Evolutionary conservation across 352 stramenopile species (phyloP).

Genomic region (Phytopythium vexans): DNA sequence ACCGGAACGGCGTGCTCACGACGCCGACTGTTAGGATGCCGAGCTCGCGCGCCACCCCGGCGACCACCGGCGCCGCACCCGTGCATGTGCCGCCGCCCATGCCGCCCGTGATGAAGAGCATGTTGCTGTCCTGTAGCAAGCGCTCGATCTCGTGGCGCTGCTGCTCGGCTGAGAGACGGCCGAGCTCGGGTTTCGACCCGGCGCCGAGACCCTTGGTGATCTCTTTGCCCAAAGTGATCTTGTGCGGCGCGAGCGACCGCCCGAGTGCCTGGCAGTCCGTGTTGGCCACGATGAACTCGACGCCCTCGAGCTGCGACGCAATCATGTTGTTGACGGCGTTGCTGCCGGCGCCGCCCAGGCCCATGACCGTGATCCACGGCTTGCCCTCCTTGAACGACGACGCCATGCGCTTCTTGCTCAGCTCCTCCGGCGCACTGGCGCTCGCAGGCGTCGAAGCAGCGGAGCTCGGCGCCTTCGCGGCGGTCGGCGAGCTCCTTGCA

Average conservation of each 20-base stretch:
- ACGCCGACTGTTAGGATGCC: conserved; percentile 95
- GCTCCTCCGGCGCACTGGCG: no score
- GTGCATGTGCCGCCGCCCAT: conserved; percentile 94
- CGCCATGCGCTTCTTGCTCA: conserved; percentile 5
- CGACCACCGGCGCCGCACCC: conserved; percentile 92
- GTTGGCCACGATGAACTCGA: conserved; percentile 96
- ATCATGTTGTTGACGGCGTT: conserved; percentile 92
- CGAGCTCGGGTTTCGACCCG: conserved; percentile 78
- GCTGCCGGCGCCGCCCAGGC: conserved; percentile 75
- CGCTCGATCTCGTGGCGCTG: conserved; percentile 87
- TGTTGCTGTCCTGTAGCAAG: conserved; percentile 90
- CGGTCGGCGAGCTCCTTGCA: no score
- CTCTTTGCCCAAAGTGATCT: conserved; percentile 83
- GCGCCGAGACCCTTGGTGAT: conserved; percentile 82
- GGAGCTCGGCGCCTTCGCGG: background rate
- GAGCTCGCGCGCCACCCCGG: conserved; percentile 89
- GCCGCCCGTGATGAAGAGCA: conserved; percentile 96
- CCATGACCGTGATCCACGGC: conserved; percentile 85
- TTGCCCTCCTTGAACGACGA: conserved; percentile 77
- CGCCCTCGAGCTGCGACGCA: conserved; percentile 83
- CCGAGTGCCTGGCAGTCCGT: conserved; percentile 92
- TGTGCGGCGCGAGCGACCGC: conserved; percentile 72
- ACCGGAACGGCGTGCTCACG: conserved; percentile 95
- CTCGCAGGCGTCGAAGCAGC: background rate
- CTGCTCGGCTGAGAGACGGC: conserved; percentile 83